These are phyloP conservation scores for Lithocarpus polystachyus DNA, from an alignment of 306 rosid genomes.

Conservation along the genomic window DNA sequence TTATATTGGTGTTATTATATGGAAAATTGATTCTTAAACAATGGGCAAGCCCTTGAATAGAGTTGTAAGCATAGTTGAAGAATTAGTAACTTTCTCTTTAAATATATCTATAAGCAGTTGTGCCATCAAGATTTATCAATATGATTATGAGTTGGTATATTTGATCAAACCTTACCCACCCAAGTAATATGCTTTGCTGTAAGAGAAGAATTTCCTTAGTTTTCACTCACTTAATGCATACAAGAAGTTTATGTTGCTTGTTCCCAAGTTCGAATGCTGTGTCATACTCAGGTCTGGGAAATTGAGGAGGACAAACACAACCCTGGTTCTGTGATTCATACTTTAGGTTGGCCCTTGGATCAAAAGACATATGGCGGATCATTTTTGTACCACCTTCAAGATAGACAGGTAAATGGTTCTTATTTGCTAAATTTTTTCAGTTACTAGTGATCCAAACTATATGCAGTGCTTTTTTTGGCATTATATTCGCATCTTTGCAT, in stretches of 20 bases:
- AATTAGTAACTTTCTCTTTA: too few relatives aligned
- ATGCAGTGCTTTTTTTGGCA: not conserved
- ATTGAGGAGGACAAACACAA: constrained; percentile 72
- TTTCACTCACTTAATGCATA: not conserved
- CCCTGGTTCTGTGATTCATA: constrained; percentile 88
- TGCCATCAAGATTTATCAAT: not conserved
- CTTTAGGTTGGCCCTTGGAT: constrained; percentile 94
- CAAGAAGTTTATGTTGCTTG: not conserved
- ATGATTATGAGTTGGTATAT: not conserved
- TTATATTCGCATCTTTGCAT: not conserved
- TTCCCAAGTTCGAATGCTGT: not conserved
- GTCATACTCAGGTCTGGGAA: constrained; percentile 78
- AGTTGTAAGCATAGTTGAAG: not conserved
- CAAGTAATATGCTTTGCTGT: not conserved
- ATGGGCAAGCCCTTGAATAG: not conserved
- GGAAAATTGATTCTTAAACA: not conserved
- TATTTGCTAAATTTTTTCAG: not conserved
- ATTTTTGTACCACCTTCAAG: constrained; percentile 91
- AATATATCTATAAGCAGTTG: not conserved
- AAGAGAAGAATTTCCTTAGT: not conserved
- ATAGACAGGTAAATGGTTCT: constrained; percentile 58
- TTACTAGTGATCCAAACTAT: not conserved
- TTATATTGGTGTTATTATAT: not conserved
- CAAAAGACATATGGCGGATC: constrained; percentile 93
- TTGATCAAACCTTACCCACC: not conserved